These are phyloP conservation scores for Apiotrichum laibachii DNA, from an alignment of 1,284 basidiomycete species.

Conservation along the genomic window DNA sequence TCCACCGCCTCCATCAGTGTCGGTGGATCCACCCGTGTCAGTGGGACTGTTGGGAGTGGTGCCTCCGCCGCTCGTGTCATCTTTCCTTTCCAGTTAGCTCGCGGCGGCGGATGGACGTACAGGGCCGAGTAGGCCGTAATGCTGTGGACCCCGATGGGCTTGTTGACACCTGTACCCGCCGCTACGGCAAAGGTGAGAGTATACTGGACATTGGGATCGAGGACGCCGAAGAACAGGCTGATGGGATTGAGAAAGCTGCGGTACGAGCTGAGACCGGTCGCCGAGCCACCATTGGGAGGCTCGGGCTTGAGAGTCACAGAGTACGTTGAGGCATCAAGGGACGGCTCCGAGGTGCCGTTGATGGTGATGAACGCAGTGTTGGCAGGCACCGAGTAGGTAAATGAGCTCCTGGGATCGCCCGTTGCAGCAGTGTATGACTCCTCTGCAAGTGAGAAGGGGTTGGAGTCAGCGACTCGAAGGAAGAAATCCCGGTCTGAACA, in stretches of 20 bases:
- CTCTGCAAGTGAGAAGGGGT: background rate
- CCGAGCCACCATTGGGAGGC: no score
- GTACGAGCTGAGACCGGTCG: no score
- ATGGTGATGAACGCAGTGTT: background rate
- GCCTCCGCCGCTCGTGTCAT: no score
- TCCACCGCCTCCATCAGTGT: no score
- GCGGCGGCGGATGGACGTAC: background rate
- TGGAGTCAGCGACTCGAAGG: background rate
- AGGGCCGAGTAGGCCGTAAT: conserved; percentile 1
- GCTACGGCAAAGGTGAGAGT: background rate
- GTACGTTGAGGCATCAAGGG: background rate
- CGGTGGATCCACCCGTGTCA: no score
- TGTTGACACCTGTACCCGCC: background rate
- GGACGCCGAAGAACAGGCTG: background rate
- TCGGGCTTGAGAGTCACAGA: background rate
- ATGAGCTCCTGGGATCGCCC: background rate
- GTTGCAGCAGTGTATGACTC: background rate
- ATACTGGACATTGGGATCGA: conserved; percentile 6
- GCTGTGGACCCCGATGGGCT: background rate
- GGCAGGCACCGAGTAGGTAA: background rate
- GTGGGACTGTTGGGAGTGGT: no score
- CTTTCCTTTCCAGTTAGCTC: background rate
- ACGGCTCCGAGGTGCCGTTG: background rate
- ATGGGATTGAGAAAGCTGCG: background rate
- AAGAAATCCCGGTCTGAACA: background rate